Evolutionary conservation across 495 filamentous ascomycete species (phyloP), one percentile per base, ranked within the genome.

Genomic region (Aspergillus nidulans): DNA sequence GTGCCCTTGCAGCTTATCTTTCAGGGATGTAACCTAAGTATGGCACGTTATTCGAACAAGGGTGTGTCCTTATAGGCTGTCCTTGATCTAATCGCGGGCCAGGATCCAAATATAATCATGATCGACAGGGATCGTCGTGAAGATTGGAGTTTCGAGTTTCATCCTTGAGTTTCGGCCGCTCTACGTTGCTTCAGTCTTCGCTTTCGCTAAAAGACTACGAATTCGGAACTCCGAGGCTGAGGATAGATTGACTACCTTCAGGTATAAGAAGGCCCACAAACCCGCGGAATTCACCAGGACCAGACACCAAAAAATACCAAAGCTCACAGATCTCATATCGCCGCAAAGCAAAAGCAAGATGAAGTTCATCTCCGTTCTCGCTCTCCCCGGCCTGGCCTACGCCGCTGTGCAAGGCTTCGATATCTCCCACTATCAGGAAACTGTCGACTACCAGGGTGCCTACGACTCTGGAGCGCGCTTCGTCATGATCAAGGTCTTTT

Each of bases 401-500:
- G 52, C 59, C 15, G 69, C 74, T 6, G 79, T 86, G 38, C 77
- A 81, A 49, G 84, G 84, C 24, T 86, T 87, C 57, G 84, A 87
- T 57, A 81, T 87, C 60, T 86, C 84, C 15, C 62, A 78, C 55
- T 57, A 23, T 1, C 55, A 57, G 21, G 16, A 36, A 42, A 46
- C 16, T 18, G 42, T 49, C n/a, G 19, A 58, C 50, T 48, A 51
- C 19, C 3, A n/a, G 7, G 45, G 26, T 42, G 44, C 43, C 44
- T 49, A 47, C 15, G 4, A 18, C 45, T 21, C 43, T 7, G 39
- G 51, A 8, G 52, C 49, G 16, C 55, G 83, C 18, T 88, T 87
- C 53, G 84, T 85, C 57, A 84, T 86, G 40, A 85, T 87, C 72
- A 88, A 88, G 76, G 84, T 78, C 43, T 49, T 51, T 28, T 12